These are phyloP conservation scores for Aspergillus conjunctus DNA, from an alignment of 495 filamentous ascomycete genomes.

Conservation along the genomic window DNA sequence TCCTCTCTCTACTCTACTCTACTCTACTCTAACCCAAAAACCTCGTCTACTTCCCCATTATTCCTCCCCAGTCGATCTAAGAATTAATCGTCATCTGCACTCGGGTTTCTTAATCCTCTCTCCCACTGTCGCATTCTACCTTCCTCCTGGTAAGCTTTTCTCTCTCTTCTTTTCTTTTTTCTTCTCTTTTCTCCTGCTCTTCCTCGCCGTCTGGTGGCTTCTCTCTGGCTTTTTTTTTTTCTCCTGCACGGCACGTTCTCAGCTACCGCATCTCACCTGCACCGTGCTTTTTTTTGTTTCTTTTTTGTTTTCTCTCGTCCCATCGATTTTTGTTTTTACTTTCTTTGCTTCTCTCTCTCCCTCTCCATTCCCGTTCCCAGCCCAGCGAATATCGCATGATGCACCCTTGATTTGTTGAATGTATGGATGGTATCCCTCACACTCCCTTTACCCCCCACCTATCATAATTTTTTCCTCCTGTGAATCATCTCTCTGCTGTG, in stretches of 20 bases:
- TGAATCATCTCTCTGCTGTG: conserved; percentile 5
- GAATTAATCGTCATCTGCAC: not conserved
- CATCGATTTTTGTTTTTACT: conserved; percentile 8
- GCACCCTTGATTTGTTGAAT: not conserved
- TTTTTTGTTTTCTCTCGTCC: conserved; percentile 12
- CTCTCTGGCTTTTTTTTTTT: not conserved
- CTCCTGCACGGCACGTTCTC: conserved; percentile 3
- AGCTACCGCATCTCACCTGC: conserved; percentile 11
- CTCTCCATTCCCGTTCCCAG: conserved; percentile 7
- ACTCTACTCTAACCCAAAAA: not conserved
- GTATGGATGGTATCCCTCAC: not conserved
- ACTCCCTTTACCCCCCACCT: conserved; percentile 1
- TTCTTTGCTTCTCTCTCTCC: conserved; percentile 1
- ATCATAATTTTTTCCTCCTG: conserved; percentile 11
- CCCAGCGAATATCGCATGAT: not conserved
- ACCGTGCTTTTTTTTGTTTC: conserved; percentile 16
- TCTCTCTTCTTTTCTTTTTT: not conserved
- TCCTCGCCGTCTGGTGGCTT: not conserved
- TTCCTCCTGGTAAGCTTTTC: conserved; percentile 8
- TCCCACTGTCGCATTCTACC: conserved; percentile 5
- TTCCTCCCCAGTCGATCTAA: conserved; percentile 3
- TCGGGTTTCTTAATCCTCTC: not conserved
- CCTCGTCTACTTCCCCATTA: not conserved
- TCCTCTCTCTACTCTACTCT: too few species aligned
- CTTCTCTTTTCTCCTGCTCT: not conserved